A percentile compares a stretch with the other conserved stretches of the same genome.
phyloP scores from a whole-genome alignment of 768 basidiomycete genomes.

The Phlebiopsis gigantea region DNA sequence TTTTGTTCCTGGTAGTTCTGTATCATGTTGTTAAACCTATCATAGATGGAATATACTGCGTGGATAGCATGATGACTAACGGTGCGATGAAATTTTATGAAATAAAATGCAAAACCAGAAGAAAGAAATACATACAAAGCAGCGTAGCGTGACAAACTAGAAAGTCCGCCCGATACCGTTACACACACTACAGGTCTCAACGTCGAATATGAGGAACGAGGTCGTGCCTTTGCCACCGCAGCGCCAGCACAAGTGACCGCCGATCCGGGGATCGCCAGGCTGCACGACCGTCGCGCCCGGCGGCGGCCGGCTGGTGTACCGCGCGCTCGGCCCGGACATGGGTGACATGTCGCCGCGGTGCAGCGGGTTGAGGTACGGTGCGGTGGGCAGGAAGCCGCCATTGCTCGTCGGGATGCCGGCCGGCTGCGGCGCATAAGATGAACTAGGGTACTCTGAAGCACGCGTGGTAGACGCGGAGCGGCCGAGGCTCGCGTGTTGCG shows the following conservation, averaged over 20 bases:
- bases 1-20: too few relatives aligned
- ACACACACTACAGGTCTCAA: constrained; percentile 50
- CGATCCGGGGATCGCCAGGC: constrained; percentile 68
- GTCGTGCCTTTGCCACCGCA: constrained; percentile 57
- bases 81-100: background rate
- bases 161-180: constrained; percentile 54
- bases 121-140: background rate
- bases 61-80: too few relatives aligned
- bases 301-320: constrained; percentile 22
- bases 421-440: constrained; percentile 1
- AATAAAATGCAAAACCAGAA: background rate
- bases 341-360: constrained; percentile 1
- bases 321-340: background rate
- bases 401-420: constrained; percentile 18
- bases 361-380: constrained; percentile 15
- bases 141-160: background rate
- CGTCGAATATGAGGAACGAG: constrained; percentile 50
- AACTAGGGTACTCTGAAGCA: constrained; percentile 8
- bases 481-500: background rate
- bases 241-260: constrained; percentile 59
- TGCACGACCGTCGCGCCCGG: constrained; percentile 42
- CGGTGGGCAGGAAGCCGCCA: constrained; percentile 17
- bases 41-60: too few relatives aligned
- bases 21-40: too few relatives aligned
- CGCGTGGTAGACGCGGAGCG: constrained; percentile 6